phyloP scores from a whole-genome alignment of 805 yeast species.

The Saccharomycopsis fodiens region DNA sequence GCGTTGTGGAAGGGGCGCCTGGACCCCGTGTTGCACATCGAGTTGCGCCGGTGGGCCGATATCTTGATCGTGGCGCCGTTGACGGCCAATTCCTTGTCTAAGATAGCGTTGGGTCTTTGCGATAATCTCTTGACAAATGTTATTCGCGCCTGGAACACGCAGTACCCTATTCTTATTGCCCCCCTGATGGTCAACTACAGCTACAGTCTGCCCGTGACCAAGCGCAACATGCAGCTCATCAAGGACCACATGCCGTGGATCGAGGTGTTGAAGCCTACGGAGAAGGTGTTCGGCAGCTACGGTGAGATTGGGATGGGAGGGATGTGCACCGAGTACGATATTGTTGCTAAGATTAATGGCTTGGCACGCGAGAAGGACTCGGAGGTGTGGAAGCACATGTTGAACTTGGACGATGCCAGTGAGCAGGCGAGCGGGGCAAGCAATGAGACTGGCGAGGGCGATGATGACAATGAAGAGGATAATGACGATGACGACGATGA shows the following conservation, averaged over 20 bases:
- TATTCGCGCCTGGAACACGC: slow-evolving; percentile 91
- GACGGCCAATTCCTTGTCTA: slow-evolving; percentile 87
- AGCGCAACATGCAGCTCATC: slow-evolving; percentile 67
- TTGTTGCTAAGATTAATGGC: slow-evolving; percentile 60
- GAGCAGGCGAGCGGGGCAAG: no score
- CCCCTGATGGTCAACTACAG: slow-evolving; percentile 95
- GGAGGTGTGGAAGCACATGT: slow-evolving; percentile 51
- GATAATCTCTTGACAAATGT: slow-evolving; percentile 88
- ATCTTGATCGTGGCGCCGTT: slow-evolving; percentile 88
- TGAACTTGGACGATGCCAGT: slow-evolving; percentile 42
- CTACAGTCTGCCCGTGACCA: slow-evolving; percentile 83
- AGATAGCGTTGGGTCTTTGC: slow-evolving; percentile 84
- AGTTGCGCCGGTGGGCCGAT: slow-evolving; percentile 95
- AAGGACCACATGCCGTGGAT: slow-evolving; percentile 93
- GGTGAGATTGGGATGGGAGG: slow-evolving; percentile 99
- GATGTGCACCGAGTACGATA: slow-evolving; percentile 96
- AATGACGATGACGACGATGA: slow-evolving; percentile 27
- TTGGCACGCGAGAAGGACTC: slow-evolving; percentile 38
- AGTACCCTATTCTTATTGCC: slow-evolving; percentile 80
- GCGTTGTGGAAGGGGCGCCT: slow-evolving; percentile 68
- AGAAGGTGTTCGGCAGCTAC: slow-evolving; percentile 83
- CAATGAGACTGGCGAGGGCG: slow-evolving; percentile 35
- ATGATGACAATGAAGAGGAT: slow-evolving; percentile 30
- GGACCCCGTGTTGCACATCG: slow-evolving; percentile 93
- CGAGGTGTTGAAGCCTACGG: slow-evolving; percentile 88